Conservation (phyloP, 2,329 filamentous ascomycete species). For the Penicillium sp. region DNA sequence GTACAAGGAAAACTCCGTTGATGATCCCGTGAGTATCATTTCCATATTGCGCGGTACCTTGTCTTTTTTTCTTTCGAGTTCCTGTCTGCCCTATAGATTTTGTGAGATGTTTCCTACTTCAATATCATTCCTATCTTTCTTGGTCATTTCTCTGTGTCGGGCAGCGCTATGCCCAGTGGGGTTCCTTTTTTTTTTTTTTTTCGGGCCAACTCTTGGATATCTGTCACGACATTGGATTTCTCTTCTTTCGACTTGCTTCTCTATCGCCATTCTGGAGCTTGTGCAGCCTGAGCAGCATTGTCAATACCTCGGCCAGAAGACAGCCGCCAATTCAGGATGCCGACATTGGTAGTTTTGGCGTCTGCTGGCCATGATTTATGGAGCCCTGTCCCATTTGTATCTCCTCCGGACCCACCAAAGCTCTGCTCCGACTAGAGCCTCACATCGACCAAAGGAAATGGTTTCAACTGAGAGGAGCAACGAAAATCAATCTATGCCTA, state of each 20-base stretch:
- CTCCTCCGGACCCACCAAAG: not conserved
- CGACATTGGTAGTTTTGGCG: not conserved
- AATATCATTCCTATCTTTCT: conserved; percentile 21
- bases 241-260: not conserved
- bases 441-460: not conserved
- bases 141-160: conserved; percentile 9
- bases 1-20: conserved; percentile 43
- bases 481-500: conserved; percentile 6
- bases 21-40: conserved; percentile 40
- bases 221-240: not conserved
- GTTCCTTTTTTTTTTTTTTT: not conserved
- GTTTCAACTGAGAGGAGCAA: not conserved
- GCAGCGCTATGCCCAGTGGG: not conserved
- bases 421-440: not conserved
- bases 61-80: not conserved
- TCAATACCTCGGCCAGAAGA: not conserved
- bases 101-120: conserved; percentile 11
- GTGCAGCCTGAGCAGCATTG: not conserved
- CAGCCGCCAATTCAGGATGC: not conserved
- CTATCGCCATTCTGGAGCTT: not conserved
- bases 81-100: not conserved
- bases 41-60: not conserved
- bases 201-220: not conserved
- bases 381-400: not conserved
- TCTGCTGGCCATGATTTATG: not conserved